phyloP scores from a whole-genome alignment of 495 filamentous ascomycete genomes.

The Letharia lupina region DNA sequence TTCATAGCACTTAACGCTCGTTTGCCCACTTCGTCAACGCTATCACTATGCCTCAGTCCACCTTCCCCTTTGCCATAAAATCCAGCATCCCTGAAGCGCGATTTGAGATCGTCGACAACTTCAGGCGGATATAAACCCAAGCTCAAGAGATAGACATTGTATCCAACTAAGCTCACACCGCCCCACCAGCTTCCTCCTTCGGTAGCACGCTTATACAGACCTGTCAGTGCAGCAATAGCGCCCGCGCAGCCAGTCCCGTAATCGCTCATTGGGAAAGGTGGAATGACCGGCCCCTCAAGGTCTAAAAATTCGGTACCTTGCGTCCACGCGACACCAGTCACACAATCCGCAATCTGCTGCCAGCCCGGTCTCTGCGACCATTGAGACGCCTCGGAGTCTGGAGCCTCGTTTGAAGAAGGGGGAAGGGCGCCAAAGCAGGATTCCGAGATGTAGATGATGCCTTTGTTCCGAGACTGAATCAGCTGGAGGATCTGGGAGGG shows the following conservation, averaged over 20 bases:
- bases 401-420: neutral
- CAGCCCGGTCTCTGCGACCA: constrained; percentile 46
- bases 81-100: constrained; percentile 36
- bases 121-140: constrained; percentile 51
- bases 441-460: constrained; percentile 62
- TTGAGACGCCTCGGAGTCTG: constrained; percentile 20
- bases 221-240: constrained; percentile 53
- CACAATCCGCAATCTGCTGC: constrained; percentile 50
- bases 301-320: constrained; percentile 66
- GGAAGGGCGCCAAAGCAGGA: constrained; percentile 56
- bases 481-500: constrained; percentile 42
- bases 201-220: constrained; percentile 53
- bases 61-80: neutral
- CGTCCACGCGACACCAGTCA: constrained; percentile 61
- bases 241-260: constrained; percentile 68
- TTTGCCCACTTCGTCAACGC: constrained; percentile 62
- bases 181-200: constrained; percentile 58
- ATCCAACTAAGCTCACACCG: constrained; percentile 56
- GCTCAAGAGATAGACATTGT: constrained; percentile 58
- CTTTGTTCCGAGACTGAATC: constrained; percentile 47
- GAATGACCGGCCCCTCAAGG: constrained; percentile 58
- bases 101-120: constrained; percentile 48
- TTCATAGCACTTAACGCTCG: constrained; percentile 57
- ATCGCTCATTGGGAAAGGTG: constrained; percentile 74
- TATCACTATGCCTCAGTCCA: constrained; percentile 54